phyloP scores from a whole-genome alignment of 148 eudicot species.

The Fagopyrum esculentum region DNA sequence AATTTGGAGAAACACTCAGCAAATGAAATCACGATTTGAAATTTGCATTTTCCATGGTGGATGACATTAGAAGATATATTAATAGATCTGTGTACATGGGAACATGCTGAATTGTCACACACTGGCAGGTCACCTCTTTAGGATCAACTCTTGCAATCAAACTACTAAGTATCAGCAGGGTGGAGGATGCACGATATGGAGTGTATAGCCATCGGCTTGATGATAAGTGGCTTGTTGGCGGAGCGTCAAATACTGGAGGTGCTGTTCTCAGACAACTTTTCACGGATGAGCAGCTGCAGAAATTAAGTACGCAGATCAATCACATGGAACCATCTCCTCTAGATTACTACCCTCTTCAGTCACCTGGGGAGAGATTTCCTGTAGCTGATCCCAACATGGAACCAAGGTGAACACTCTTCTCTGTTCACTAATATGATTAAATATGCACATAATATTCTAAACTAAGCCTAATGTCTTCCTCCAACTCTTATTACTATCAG shows the following conservation, averaged over 20 bases:
- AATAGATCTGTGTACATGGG: not conserved
- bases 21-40: not conserved
- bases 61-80: not conserved
- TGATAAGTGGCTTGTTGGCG: slow-evolving; percentile 98
- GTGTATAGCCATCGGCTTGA: slow-evolving; percentile 93
- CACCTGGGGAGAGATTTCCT: slow-evolving; percentile 92
- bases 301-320: slow-evolving; percentile 65
- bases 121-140: slow-evolving; percentile 72
- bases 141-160: slow-evolving; percentile 99
- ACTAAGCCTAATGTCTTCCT: too few relatives aligned
- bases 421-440: not conserved
- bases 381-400: slow-evolving; percentile 71
- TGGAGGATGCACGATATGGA: slow-evolving; percentile 90
- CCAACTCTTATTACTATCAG: too few relatives aligned
- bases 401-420: slow-evolving; percentile 48
- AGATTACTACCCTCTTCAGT: slow-evolving; percentile 79
- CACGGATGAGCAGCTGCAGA: slow-evolving; percentile 65
- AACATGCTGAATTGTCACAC: not conserved
- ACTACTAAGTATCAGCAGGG: slow-evolving; percentile 73
- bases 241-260: slow-evolving; percentile 98
- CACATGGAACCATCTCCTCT: slow-evolving; percentile 54
- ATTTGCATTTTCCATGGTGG: not conserved
- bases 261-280: slow-evolving; percentile 73
- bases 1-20: not conserved
- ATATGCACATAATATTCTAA: too few relatives aligned